Conservation (phyloP, 495 filamentous ascomycete species). For the Hyaloscypha variabilis region DNA sequence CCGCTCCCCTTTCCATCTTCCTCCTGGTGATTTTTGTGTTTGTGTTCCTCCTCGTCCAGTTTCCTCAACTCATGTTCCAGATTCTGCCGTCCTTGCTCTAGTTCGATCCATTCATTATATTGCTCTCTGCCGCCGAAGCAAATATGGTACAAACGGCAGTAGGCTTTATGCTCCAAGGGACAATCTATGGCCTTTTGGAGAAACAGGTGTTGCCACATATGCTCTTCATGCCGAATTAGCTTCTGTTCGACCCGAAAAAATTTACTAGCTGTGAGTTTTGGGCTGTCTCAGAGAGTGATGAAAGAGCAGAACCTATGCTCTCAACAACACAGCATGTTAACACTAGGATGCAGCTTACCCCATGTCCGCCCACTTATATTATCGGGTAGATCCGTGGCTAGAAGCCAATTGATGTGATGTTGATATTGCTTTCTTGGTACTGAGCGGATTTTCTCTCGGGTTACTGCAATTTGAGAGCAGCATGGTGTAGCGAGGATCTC, state of each 20-base stretch:
- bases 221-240: slow-evolving; percentile 7
- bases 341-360: too few species aligned
- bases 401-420: slow-evolving; percentile 16
- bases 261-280: too few species aligned
- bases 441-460: slow-evolving; percentile 3
- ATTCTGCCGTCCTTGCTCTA: slow-evolving; percentile 7
- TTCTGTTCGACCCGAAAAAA: too few species aligned
- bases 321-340: too few species aligned
- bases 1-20: slow-evolving; percentile 7
- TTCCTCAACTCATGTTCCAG: slow-evolving; percentile 14
- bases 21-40: slow-evolving; percentile 5
- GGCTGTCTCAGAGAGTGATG: too few species aligned
- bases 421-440: slow-evolving; percentile 16
- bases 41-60: background rate
- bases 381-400: background rate
- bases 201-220: slow-evolving; percentile 21
- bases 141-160: slow-evolving; percentile 15
- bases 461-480: slow-evolving; percentile 20
- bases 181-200: slow-evolving; percentile 14
- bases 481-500: slow-evolving; percentile 21
- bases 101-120: slow-evolving; percentile 18
- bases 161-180: slow-evolving; percentile 18
- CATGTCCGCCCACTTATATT: background rate
- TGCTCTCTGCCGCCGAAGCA: slow-evolving; percentile 18
- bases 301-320: too few species aligned